A percentile compares a stretch with the other conserved stretches of the same genome.
phyloP scores from a whole-genome alignment of 805 yeast genomes.

The Schwanniomyces pseudopolymorphus region DNA sequence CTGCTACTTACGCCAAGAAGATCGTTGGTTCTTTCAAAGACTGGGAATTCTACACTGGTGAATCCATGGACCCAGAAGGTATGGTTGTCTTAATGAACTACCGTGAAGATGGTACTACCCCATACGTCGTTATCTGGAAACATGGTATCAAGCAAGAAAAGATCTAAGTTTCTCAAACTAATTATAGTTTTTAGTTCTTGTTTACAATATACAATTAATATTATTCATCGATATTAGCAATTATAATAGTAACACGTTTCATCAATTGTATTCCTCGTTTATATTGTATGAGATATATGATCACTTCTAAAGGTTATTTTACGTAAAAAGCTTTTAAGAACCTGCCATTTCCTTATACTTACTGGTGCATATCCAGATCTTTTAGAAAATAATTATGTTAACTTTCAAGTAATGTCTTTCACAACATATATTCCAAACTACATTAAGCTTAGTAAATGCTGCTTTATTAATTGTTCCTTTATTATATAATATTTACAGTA shows the following conservation, averaged over 20 bases:
- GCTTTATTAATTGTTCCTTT: not conserved
- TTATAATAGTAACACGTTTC: not conserved
- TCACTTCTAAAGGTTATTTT: too few relatives aligned
- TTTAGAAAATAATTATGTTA: too few relatives aligned
- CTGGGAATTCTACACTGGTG: constrained; percentile 99
- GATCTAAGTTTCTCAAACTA: constrained; percentile 55
- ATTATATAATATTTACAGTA: not conserved
- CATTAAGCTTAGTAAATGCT: too few relatives aligned
- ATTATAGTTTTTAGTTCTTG: constrained; percentile 3
- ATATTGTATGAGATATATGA: not conserved
- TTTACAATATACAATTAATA: constrained; percentile 2
- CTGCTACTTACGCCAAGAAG: constrained; percentile 94
- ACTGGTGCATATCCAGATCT: too few relatives aligned
- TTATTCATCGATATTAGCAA: not conserved
- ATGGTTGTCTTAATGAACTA: constrained; percentile 97
- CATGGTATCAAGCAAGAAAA: constrained; percentile 91
- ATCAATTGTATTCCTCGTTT: not conserved
- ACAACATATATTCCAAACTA: too few relatives aligned
- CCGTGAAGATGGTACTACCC: constrained; percentile 99
- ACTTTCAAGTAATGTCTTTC: too few relatives aligned
- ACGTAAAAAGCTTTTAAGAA: too few relatives aligned
- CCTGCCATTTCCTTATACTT: too few relatives aligned
- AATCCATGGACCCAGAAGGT: constrained; percentile 99
- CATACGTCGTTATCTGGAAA: constrained; percentile 97
- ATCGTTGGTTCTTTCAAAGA: constrained; percentile 93